Conservation (phyloP, 495 filamentous ascomycete genomes). For the Opeltia flavorubescens region DNA sequence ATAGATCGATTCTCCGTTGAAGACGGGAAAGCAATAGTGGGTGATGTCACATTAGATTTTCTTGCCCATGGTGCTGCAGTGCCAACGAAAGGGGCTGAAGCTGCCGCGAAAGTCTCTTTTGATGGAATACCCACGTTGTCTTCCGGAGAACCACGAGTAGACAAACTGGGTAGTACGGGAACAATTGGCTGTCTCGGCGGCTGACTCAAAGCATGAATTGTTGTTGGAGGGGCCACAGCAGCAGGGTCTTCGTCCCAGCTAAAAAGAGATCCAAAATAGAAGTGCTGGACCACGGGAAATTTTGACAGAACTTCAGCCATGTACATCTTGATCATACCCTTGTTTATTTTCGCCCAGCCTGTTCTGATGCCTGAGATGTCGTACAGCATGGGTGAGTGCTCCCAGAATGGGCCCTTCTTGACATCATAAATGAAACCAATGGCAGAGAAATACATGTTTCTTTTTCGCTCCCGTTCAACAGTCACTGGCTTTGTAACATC, state of each 20-base stretch:
- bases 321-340: conserved; percentile 71
- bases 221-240: conserved; percentile 30
- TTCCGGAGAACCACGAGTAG: no score
- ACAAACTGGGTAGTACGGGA: no score
- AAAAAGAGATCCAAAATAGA: conserved; percentile 66
- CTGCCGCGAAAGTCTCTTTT: no score
- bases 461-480: conserved; percentile 53
- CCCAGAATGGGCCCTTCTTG: conserved; percentile 95
- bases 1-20: neutral
- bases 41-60: neutral
- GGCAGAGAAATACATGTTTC: conserved; percentile 95
- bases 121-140: no score
- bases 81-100: neutral
- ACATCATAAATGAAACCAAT: conserved; percentile 97
- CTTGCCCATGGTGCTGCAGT: conserved; percentile 11
- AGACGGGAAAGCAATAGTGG: neutral
- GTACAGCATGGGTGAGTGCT: conserved; percentile 88
- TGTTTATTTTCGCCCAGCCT: conserved; percentile 98
- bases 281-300: conserved; percentile 59
- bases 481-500: conserved; percentile 49
- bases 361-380: conserved; percentile 82
- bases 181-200: conserved; percentile 22
- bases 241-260: conserved; percentile 64
- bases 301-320: conserved; percentile 55
- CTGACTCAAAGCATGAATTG: conserved; percentile 46